phyloP scores from a whole-genome alignment of 169 alveolate genomes.

The Plasmodium inui region DNA sequence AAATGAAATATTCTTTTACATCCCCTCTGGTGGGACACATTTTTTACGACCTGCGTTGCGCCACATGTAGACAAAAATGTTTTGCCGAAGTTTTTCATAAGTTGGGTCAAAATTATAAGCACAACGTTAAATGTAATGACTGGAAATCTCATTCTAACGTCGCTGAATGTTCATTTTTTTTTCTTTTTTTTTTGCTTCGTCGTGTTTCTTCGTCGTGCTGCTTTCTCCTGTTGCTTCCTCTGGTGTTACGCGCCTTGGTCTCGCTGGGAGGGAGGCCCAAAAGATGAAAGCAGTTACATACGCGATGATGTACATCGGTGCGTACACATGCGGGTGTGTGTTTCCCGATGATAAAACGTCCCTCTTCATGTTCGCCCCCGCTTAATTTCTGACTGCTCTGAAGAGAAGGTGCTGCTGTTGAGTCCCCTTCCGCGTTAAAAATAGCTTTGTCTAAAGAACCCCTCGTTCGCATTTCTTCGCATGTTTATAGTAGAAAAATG shows the following conservation, averaged over 20 bases:
- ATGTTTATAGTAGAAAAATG: not conserved
- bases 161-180: not conserved
- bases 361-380: not conserved
- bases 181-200: too few species aligned
- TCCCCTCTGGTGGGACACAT: not conserved
- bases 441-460: not conserved
- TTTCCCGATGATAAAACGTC: not conserved
- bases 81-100: conserved; percentile 11
- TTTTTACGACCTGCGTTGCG: not conserved
- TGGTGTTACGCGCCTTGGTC: not conserved
- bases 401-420: not conserved
- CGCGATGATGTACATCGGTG: not conserved
- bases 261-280: not conserved
- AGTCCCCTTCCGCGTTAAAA: not conserved
- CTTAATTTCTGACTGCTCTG: not conserved
- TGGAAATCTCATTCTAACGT: conserved; percentile 26
- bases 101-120: conserved; percentile 4
- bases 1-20: not conserved
- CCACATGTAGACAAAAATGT: conserved; percentile 1
- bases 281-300: not conserved
- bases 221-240: not conserved
- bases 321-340: not conserved
- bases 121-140: not conserved
- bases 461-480: not conserved
- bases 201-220: too few species aligned